Percentiles rank a stretch among this genome's conserved stretches.
Conservation (phyloP, 805 yeast species). For the Barnettozyma botsteinii region DNA sequence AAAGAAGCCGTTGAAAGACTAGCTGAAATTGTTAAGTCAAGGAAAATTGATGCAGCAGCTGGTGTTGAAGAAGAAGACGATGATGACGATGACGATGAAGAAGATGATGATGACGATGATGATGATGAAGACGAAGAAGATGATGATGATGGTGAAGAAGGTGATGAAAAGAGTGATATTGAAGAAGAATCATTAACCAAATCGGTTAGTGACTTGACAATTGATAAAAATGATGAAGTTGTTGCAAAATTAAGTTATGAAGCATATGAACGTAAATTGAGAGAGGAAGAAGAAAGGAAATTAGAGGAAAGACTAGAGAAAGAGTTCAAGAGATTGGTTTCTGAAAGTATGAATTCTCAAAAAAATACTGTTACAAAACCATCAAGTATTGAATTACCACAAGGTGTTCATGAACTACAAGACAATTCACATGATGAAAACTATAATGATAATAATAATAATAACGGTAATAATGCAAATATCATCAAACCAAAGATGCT, state of each 20-base stretch:
- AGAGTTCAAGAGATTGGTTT: slow-evolving; percentile 48
- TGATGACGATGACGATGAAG: slow-evolving; percentile 29
- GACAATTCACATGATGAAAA: background rate
- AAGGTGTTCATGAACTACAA: slow-evolving; percentile 1
- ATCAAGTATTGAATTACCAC: slow-evolving; percentile 14
- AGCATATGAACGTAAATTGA: slow-evolving; percentile 33
- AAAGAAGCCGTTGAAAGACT: slow-evolving; percentile 41
- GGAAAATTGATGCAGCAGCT: slow-evolving; percentile 13
- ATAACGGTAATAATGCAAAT: background rate
- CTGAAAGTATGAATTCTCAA: slow-evolving; percentile 41
- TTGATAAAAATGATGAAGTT: slow-evolving; percentile 25
- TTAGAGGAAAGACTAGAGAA: slow-evolving; percentile 49
- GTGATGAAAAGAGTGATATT: slow-evolving; percentile 22
- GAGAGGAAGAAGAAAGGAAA: slow-evolving; percentile 37
- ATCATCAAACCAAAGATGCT: slow-evolving; percentile 19
- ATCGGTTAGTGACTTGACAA: background rate
- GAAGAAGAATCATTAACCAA: slow-evolving; percentile 18
- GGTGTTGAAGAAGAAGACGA: slow-evolving; percentile 21
- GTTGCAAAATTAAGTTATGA: slow-evolving; percentile 32
- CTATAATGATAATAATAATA: background rate
- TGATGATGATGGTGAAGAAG: slow-evolving; percentile 23
- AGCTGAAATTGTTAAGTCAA: slow-evolving; percentile 25
- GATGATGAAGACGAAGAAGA: slow-evolving; percentile 20
- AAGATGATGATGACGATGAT: slow-evolving; percentile 20
- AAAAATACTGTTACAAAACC: slow-evolving; percentile 7